These are phyloP conservation scores for Zymoseptoria crescenta DNA, from an alignment of 2,329 filamentous ascomycete species.

Conservation along the genomic window DNA sequence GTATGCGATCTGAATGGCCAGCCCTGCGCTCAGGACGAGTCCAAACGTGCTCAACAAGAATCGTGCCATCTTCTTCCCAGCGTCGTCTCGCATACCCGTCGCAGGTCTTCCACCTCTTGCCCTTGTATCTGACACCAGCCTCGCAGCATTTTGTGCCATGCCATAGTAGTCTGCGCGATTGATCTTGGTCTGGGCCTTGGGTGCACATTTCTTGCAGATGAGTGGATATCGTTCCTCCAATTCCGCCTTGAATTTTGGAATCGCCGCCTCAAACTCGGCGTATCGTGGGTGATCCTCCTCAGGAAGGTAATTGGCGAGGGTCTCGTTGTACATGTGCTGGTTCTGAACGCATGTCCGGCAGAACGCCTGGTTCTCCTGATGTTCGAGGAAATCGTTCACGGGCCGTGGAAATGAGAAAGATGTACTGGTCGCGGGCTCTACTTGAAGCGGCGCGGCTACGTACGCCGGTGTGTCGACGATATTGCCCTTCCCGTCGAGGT, in stretches of 20 bases:
- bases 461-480: conserved; percentile 76
- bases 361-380: conserved; percentile 43
- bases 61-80: conserved; percentile 27
- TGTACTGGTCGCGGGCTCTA: neutral
- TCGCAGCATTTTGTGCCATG: conserved; percentile 37
- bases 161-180: conserved; percentile 27
- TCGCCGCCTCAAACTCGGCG: conserved; percentile 57
- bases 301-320: conserved; percentile 72
- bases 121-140: conserved; percentile 62
- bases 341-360: conserved; percentile 82
- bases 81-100: conserved; percentile 43
- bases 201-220: conserved; percentile 74
- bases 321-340: conserved; percentile 70
- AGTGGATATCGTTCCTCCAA: conserved; percentile 82
- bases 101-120: conserved; percentile 22
- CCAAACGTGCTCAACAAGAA: conserved; percentile 17
- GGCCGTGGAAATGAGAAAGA: conserved; percentile 21
- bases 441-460: conserved; percentile 27
- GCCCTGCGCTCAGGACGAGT: conserved; percentile 14
- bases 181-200: conserved; percentile 51
- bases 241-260: conserved; percentile 61
- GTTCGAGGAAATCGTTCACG: conserved; percentile 25
- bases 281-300: conserved; percentile 60
- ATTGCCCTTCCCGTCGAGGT: conserved; percentile 81
- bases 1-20: conserved; percentile 22